phyloP scores from a whole-genome alignment of 164 flowering plant genomes.

The Cinnamomum micranthum region DNA sequence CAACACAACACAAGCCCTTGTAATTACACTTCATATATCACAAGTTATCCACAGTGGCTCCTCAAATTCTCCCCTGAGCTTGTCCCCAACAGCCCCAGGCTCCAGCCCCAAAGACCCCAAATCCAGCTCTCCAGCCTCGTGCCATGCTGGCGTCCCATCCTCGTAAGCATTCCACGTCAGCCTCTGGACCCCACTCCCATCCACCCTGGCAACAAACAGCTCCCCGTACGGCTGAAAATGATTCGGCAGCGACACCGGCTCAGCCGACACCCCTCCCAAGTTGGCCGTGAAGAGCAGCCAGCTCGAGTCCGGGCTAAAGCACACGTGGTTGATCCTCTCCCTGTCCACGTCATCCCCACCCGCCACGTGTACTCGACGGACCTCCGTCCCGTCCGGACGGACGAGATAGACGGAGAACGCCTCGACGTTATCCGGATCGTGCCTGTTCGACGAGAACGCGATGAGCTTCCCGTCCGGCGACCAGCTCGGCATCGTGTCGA shows the following conservation, averaged over 20 bases:
- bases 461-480: slow-evolving; percentile 76
- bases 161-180: slow-evolving; percentile 82
- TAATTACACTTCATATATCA: background rate
- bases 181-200: slow-evolving; percentile 70
- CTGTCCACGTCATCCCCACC: slow-evolving; percentile 38
- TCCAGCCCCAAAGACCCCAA: slow-evolving; percentile 27
- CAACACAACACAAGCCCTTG: too few relatives aligned
- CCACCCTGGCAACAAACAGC: slow-evolving; percentile 49
- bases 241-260: slow-evolving; percentile 77
- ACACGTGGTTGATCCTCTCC: slow-evolving; percentile 85
- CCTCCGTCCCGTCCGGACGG: slow-evolving; percentile 14
- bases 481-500: slow-evolving; percentile 94
- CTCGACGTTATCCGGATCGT: slow-evolving; percentile 21
- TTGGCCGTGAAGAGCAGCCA: slow-evolving; percentile 78
- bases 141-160: slow-evolving; percentile 91
- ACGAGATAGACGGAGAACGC: slow-evolving; percentile 45
- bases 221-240: slow-evolving; percentile 97
- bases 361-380: slow-evolving; percentile 55
- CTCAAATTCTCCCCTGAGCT: slow-evolving; percentile 47
- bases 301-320: slow-evolving; percentile 62
- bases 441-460: slow-evolving; percentile 60
- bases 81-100: slow-evolving; percentile 29
- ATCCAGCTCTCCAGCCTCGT: slow-evolving; percentile 17
- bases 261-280: slow-evolving; percentile 67
- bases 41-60: slow-evolving; percentile 62